phyloP scores from a whole-genome alignment of 1,284 basidiomycete genomes.

The Puccinia hordei region DNA sequence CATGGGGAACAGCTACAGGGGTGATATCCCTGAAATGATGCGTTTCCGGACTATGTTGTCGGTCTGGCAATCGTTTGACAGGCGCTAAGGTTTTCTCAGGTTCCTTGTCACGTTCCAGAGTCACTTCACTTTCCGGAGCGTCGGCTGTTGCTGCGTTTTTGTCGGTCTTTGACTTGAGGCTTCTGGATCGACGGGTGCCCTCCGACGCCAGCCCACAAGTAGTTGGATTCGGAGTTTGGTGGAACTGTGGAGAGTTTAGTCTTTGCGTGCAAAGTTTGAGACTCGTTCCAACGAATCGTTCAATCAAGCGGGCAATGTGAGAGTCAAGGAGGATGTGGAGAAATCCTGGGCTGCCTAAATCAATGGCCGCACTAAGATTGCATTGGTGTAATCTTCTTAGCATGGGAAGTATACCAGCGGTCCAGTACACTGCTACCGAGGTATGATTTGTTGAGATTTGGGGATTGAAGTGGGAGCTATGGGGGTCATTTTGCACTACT shows the following conservation, averaged over 20 bases:
- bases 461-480: constrained; percentile 13
- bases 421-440: constrained; percentile 40
- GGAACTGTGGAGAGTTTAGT: neutral
- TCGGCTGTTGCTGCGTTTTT: neutral
- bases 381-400: constrained; percentile 39
- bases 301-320: constrained; percentile 21
- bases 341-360: constrained; percentile 46
- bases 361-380: constrained; percentile 44
- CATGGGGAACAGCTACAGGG: neutral
- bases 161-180: neutral
- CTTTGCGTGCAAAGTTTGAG: constrained; percentile 22
- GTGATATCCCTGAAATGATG: constrained; percentile 12
- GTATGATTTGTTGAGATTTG: neutral
- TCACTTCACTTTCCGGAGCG: neutral
- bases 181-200: neutral
- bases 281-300: constrained; percentile 33
- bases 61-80: neutral
- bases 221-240: neutral
- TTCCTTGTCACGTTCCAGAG: neutral
- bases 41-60: neutral
- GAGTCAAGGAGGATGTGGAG: constrained; percentile 36
- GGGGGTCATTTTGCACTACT: neutral
- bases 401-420: constrained; percentile 42
- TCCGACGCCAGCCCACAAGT: neutral
- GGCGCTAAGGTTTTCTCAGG: neutral